Conservation (phyloP, 768 basidiomycete genomes). For the Terana coerulea region DNA sequence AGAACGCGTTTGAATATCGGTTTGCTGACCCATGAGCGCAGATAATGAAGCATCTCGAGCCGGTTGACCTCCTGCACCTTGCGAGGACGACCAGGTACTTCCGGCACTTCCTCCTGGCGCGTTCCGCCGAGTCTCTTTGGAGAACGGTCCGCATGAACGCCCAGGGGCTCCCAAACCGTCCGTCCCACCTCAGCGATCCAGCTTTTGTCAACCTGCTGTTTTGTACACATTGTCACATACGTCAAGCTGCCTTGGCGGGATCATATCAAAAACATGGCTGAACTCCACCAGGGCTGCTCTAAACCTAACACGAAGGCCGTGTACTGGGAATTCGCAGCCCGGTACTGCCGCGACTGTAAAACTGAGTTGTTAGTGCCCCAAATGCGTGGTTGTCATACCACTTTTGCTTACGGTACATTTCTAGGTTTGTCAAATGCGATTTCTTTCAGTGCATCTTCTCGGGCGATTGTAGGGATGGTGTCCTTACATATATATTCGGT, state of each 20-base stretch:
- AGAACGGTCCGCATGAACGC: conserved; percentile 21
- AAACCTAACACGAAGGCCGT: not conserved
- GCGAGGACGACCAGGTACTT: conserved; percentile 4
- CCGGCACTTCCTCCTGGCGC: conserved; percentile 2
- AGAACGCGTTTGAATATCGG: not conserved
- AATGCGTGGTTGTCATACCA: not conserved
- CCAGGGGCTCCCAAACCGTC: conserved; percentile 24
- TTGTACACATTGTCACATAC: conserved; percentile 29
- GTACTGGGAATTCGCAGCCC: not conserved
- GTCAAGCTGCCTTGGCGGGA: not conserved
- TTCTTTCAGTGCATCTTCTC: not conserved
- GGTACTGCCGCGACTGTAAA: not conserved
- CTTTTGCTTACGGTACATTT: not conserved
- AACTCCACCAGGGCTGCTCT: not conserved
- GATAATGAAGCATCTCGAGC: conserved; percentile 2
- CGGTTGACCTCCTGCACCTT: conserved; percentile 7
- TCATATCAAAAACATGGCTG: not conserved
- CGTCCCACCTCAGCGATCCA: conserved; percentile 24
- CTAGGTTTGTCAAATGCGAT: not conserved
- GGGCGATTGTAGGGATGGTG: not conserved
- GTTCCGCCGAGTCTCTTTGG: conserved; percentile 14
- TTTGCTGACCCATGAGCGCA: not conserved
- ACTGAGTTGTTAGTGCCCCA: not conserved
- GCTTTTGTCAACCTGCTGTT: conserved; percentile 28
- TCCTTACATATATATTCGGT: not conserved